Base-by-base conservation (phyloP, 176 grass and related monocot species). In the Eleusine indica region DNA sequence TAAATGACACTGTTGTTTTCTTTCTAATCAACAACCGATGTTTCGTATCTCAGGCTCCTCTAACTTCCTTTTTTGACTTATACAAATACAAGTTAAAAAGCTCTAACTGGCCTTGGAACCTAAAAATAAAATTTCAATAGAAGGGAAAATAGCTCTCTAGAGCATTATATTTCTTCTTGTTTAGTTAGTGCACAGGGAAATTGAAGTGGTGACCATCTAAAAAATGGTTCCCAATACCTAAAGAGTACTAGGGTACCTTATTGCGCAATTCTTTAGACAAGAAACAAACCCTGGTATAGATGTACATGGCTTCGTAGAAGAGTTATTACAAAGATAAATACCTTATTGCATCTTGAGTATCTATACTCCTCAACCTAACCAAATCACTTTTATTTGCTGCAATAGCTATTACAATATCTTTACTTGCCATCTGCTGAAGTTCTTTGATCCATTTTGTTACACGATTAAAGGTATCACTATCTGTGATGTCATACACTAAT, bases 371-470 rank as follows among this genome's bases (percentile, higher is more conserved):
- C 81, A 83, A 91, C 87, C 91, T 89, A 58, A 96, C 80, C 77
- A 96, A 85, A 83, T 96, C 94, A 76, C 88, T 89, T 93, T 93
- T 96, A 78, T 96, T 96, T 30, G 86, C 94, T 6, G 94, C 88
- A 60, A 96, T 89, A 21, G 84, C 87, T 80, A 96, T 93, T 48
- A 88, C 76, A 78, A 96, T 96, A 93, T 96, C 83, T 78, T 82
- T 86, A 12, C 86, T 85, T 73, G 94, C 91, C 94, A 93, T 96
- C 79, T 93, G 91, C 64, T 96, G 82, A 75, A 96, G 91, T 63
- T 96, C 94, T 89, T 96, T 93, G 73, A 93, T 88, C 94, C 94
- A 96, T 80, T 93, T 96, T 16, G 76, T 96, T 58, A 96, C 94
- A 41, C 94, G 88, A 77, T 84, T 17, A 83, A 96, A 96, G 58